phyloP scores from a whole-genome alignment of 768 basidiomycete species.

The Tubosaeta sp. region DNA sequence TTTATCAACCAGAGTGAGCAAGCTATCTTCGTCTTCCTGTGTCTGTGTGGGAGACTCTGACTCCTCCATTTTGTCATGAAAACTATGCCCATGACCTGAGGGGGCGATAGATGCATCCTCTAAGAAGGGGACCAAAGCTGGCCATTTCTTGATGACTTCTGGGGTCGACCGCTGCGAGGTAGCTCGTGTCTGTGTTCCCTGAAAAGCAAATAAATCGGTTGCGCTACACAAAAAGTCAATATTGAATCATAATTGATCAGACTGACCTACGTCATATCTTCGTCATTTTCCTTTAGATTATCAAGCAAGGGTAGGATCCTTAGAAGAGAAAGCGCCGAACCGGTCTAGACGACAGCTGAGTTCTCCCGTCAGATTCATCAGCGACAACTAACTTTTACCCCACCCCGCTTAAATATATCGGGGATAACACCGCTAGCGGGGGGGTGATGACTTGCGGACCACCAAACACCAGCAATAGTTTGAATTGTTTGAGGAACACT shows the following conservation, averaged over 20 bases:
- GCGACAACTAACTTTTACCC: constrained; percentile 50
- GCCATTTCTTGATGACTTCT: constrained; percentile 64
- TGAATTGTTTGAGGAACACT: constrained; percentile 12
- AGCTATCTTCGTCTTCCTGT: constrained; percentile 55
- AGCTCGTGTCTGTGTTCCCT: constrained; percentile 56
- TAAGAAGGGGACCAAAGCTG: constrained; percentile 53
- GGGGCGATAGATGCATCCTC: constrained; percentile 59
- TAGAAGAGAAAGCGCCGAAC: constrained; percentile 70
- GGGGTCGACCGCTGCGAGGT: constrained; percentile 46
- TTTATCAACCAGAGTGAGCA: constrained; percentile 59
- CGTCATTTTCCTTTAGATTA: constrained; percentile 59
- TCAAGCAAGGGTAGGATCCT: constrained; percentile 70
- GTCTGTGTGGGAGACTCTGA: constrained; percentile 21
- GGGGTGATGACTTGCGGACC: constrained; percentile 55
- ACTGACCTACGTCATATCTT: constrained; percentile 56
- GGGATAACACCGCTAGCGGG: constrained; percentile 47
- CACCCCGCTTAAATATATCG: constrained; percentile 70
- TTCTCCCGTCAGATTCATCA: not conserved
- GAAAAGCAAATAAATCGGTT: constrained; percentile 78
- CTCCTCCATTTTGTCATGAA: constrained; percentile 25
- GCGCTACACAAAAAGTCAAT: constrained; percentile 44
- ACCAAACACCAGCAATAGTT: constrained; percentile 60
- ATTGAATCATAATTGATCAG: constrained; percentile 3
- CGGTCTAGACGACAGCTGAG: constrained; percentile 48
- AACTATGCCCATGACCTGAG: constrained; percentile 32